phyloP scores from a whole-genome alignment of 257 asterid genomes.

The Jasminum sambac region DNA sequence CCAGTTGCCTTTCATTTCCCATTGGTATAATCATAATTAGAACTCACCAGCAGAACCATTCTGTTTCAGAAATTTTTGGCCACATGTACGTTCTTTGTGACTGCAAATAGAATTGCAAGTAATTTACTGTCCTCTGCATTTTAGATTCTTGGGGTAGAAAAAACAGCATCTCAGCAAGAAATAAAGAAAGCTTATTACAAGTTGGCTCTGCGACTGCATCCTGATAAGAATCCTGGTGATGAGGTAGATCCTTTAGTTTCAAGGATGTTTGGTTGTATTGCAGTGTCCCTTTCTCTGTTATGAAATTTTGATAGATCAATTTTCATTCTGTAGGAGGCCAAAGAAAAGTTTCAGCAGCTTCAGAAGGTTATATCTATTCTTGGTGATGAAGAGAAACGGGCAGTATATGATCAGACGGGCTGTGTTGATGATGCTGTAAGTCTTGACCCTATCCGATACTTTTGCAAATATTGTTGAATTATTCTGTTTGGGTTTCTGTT shows the following conservation, averaged over 20 bases:
- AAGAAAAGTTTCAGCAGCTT: slow-evolving; percentile 94
- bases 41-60: neutral
- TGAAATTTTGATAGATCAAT: slow-evolving; percentile 11
- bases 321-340: slow-evolving; percentile 65
- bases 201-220: slow-evolving; percentile 87
- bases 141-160: slow-evolving; percentile 84
- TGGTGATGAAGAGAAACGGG: slow-evolving; percentile 93
- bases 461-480: neutral
- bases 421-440: slow-evolving; percentile 95
- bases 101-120: slow-evolving; percentile 1
- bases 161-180: slow-evolving; percentile 74
- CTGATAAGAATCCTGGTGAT: slow-evolving; percentile 88
- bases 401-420: slow-evolving; percentile 94
- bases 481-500: neutral
- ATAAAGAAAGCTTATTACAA: slow-evolving; percentile 83
- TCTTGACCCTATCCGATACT: slow-evolving; percentile 9
- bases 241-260: slow-evolving; percentile 50
- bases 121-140: slow-evolving; percentile 16
- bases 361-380: slow-evolving; percentile 90
- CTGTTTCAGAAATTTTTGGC: slow-evolving; percentile 4
- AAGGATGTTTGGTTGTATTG: slow-evolving; percentile 3
- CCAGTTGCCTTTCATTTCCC: neutral
- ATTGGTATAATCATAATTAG: neutral
- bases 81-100: neutral
- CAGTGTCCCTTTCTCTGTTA: neutral